Base-by-base conservation (phyloP, 2,329 filamentous ascomycete genomes). In the Paraphoma sp. region DNA sequence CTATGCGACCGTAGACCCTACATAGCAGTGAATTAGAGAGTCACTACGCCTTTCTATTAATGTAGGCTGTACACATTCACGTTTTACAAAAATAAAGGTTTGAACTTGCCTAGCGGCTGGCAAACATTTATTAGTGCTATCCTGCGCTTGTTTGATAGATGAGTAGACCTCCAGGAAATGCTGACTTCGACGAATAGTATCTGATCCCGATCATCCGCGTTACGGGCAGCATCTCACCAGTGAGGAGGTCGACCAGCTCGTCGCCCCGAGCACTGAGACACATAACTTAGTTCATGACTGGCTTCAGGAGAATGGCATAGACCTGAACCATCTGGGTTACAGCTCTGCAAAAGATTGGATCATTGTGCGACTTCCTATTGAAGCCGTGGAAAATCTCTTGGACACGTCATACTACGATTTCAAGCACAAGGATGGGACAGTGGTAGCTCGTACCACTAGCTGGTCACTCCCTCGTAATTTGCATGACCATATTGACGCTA, bases 381-480 rank as follows among this genome's bases (percentile, higher is more conserved):
- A 77, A 42, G 71, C 78, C 42, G 80, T 82, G 0, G 85, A 88
- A 65, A 74, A 77, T 17, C 79, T 87, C 5, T 78, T 88, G 8
- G 73, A 80, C 57, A 80, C 80, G 45, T 78, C 81, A 57, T 81
- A 81, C 59, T 73, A 77, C 51, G 76, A 82, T 58, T 88, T 82
- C 72, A 74, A 82, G 68, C 84, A 86, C 63, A 64, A 76, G 48
- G 82, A 87, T 66, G 86, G 85, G n/a, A 70, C 79, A 2, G 68
- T 78, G 10, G 67, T 86, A 7, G 78, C 83, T 14, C 81, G 86
- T 43, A 80, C 86, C 0, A 81, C 83, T 1, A 73, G 78, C 41
- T 88, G 85, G 85, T 87, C 84, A 43, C 79, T 88, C 4, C 85
- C 86, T 14, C 67, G 65, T 33, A 82, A 87, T 64, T 77, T 87